phyloP scores from a whole-genome alignment of 208 protist species.

The Naegleria lovaniensis region DNA sequence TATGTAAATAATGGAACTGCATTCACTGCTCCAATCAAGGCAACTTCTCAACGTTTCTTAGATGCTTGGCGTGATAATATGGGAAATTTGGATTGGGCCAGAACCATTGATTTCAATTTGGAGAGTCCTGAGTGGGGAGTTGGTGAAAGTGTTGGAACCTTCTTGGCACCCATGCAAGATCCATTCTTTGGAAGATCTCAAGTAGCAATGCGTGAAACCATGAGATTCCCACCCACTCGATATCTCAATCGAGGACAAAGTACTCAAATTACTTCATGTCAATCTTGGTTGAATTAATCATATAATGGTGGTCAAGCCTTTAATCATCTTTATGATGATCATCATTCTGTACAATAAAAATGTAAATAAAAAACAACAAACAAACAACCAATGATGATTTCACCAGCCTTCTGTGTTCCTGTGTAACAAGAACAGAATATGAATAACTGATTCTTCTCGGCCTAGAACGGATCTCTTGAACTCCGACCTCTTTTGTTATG shows the following conservation, averaged over 20 bases:
- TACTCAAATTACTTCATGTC: not conserved
- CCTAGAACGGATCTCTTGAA: no score
- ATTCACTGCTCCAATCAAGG: not conserved
- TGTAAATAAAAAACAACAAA: no score
- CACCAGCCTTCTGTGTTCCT: no score
- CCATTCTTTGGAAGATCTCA: not conserved
- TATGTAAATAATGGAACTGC: not conserved
- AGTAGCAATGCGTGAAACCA: not conserved
- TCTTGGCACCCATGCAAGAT: not conserved
- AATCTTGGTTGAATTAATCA: not conserved
- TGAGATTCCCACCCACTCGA: not conserved
- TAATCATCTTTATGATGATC: no score
- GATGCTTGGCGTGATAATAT: not conserved
- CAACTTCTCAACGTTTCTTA: not conserved
- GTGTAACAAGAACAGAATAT: no score
- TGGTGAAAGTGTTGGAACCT: not conserved
- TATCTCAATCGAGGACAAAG: not conserved
- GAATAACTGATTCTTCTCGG: no score
- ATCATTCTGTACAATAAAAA: no score
- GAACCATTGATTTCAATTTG: not conserved
- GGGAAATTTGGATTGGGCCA: not conserved
- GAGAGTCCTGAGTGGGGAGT: not conserved
- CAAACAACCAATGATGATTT: no score
- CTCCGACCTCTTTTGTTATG: no score
- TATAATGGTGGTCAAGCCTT: no score